phyloP scores from a whole-genome alignment of 148 eudicot species.

The Rhododendron henanense region DNA sequence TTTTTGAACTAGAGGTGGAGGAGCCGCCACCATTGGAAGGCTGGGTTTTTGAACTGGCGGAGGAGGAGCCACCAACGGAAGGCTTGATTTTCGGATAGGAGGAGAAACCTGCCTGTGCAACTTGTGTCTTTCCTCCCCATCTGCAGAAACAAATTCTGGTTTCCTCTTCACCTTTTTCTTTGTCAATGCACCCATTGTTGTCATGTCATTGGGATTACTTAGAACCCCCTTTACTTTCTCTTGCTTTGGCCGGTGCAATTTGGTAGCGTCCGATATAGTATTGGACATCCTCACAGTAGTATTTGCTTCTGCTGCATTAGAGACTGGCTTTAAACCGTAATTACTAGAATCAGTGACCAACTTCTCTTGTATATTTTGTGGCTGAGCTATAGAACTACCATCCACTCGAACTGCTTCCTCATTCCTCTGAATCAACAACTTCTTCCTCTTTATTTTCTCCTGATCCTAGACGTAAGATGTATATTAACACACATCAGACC shows the following conservation, averaged over 20 bases:
- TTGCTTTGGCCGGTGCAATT: slow-evolving; percentile 44
- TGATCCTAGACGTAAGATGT: slow-evolving; percentile 35
- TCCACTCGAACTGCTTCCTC: slow-evolving; percentile 46
- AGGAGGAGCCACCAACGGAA: slow-evolving; percentile 21
- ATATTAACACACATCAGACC: background rate
- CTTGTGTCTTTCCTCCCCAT: slow-evolving; percentile 44
- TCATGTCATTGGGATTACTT: slow-evolving; percentile 23
- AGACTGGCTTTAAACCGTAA: slow-evolving; percentile 15
- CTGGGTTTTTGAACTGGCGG: background rate
- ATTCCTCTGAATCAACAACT: slow-evolving; percentile 31
- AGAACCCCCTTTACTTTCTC: slow-evolving; percentile 52
- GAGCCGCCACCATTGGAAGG: background rate
- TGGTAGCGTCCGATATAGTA: slow-evolving; percentile 22
- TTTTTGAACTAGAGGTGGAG: background rate
- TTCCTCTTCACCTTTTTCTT: slow-evolving; percentile 78
- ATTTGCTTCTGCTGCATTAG: slow-evolving; percentile 26
- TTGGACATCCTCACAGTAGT: slow-evolving; percentile 23
- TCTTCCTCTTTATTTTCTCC: slow-evolving; percentile 69
- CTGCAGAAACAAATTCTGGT: slow-evolving; percentile 41
- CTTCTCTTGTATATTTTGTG: slow-evolving; percentile 34
- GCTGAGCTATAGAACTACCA: slow-evolving; percentile 37
- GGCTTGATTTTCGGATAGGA: slow-evolving; percentile 29
- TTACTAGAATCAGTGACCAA: slow-evolving; percentile 27
- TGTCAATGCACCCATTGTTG: slow-evolving; percentile 26
- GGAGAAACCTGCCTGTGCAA: slow-evolving; percentile 32